A percentile compares a stretch with the other conserved stretches of the same genome.
These are phyloP conservation scores for Zygoascus bituminiphila DNA, from an alignment of 805 yeast genomes.

Conservation along the genomic window DNA sequence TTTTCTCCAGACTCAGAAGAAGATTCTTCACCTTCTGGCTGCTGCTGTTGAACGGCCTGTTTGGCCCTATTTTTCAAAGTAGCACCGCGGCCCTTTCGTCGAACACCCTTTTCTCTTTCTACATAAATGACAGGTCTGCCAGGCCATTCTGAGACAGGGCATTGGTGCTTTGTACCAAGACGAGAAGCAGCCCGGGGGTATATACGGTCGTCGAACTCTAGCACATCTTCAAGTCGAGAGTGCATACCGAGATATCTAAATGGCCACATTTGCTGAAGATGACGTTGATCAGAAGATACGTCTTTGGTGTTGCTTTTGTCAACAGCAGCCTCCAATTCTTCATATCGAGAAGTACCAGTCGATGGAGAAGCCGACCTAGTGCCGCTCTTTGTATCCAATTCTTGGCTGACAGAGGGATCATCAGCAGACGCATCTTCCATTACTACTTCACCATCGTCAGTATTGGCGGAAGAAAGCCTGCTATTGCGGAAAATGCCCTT, in stretches of 20 bases:
- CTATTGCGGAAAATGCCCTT: constrained; percentile 13
- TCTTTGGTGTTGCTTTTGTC: constrained; percentile 5
- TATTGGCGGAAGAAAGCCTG: neutral
- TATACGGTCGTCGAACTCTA: constrained; percentile 69
- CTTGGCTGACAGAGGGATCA: neutral
- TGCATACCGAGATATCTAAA: constrained; percentile 73
- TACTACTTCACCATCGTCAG: neutral
- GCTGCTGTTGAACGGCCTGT: neutral
- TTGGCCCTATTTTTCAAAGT: neutral
- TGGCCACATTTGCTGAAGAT: constrained; percentile 46
- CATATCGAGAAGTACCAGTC: constrained; percentile 12
- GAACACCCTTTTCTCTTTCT: constrained; percentile 27
- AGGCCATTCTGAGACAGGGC: constrained; percentile 50
- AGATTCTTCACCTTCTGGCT: neutral
- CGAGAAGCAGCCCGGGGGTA: constrained; percentile 75
- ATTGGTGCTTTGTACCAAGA: constrained; percentile 65
- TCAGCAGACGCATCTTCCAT: neutral
- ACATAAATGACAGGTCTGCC: constrained; percentile 61
- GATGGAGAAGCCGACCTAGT: neutral
- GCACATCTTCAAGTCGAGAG: constrained; percentile 64
- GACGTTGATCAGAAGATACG: constrained; percentile 23
- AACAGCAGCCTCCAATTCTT: constrained; percentile 21
- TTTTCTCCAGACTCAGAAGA: neutral
- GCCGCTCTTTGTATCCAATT: neutral
- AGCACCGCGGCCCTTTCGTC: neutral